These are phyloP conservation scores for Plantago elongata DNA, from an alignment of 257 asterid genomes.

Conservation along the genomic window DNA sequence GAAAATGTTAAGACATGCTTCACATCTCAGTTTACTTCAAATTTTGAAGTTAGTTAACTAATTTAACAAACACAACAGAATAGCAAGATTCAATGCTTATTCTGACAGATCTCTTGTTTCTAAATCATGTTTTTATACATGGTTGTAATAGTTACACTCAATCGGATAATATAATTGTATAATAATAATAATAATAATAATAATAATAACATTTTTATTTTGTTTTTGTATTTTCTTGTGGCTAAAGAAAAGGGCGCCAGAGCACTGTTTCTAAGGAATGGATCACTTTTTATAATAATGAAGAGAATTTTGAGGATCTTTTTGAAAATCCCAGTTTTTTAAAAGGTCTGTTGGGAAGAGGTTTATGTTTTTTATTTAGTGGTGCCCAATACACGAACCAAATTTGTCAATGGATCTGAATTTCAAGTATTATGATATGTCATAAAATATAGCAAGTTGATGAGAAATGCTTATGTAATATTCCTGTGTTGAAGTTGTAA, in stretches of 20 bases:
- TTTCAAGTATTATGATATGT: background rate
- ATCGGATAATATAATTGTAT: too few species aligned
- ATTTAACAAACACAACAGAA: conserved; percentile 3
- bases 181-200: background rate
- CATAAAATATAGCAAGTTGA: too few species aligned
- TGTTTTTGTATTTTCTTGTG: conserved; percentile 19
- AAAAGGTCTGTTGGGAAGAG: conserved; percentile 5
- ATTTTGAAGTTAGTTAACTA: conserved; percentile 20
- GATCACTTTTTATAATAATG: conserved; percentile 16
- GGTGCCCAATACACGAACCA: background rate
- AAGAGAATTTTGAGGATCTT: background rate
- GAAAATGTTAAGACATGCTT: conserved; percentile 26
- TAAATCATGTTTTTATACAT: too few species aligned
- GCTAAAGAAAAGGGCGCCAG: conserved; percentile 26
- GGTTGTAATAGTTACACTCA: too few species aligned
- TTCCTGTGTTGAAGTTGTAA: too few species aligned
- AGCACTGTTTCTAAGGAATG: conserved; percentile 28
- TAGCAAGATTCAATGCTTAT: conserved; percentile 40
- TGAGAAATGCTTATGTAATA: too few species aligned
- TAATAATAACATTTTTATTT: background rate
- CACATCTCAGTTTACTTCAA: conserved; percentile 20
- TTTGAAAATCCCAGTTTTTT: conserved; percentile 1
- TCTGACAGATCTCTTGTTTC: conserved; percentile 31
- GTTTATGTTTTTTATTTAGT: background rate
- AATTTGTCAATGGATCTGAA: conserved; percentile 1